phyloP scores from a whole-genome alignment of 768 basidiomycete species.

The Amyloporia xantha region DNA sequence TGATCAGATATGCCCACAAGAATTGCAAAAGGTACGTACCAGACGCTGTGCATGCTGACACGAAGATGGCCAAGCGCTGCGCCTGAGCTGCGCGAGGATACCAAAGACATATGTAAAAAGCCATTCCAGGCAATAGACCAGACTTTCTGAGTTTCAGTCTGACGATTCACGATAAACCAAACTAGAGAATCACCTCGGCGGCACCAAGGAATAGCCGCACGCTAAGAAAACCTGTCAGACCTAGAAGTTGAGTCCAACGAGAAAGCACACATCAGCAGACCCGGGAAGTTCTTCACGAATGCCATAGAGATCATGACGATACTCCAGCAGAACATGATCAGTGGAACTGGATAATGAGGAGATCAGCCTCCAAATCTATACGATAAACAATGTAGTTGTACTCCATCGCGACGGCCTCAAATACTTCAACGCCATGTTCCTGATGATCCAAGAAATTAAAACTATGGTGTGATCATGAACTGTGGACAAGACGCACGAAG shows the following conservation, averaged over 20 bases:
- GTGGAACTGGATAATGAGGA: slow-evolving; percentile 8
- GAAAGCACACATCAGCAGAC: slow-evolving; percentile 3
- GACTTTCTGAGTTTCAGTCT: not conserved
- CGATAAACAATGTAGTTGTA: too few species aligned
- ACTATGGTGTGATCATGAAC: not conserved
- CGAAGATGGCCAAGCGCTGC: slow-evolving; percentile 3
- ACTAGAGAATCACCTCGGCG: not conserved
- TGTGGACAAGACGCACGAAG: slow-evolving; percentile 1
- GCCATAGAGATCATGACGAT: slow-evolving; percentile 4
- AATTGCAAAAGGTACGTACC: too few species aligned
- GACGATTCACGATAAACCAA: not conserved
- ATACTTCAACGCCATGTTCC: slow-evolving; percentile 9
- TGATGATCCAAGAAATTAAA: not conserved
- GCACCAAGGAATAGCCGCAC: slow-evolving; percentile 8
- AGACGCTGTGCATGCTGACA: slow-evolving; percentile 4
- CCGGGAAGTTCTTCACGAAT: slow-evolving; percentile 7
- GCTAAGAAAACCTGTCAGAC: not conserved
- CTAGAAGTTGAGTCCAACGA: too few species aligned
- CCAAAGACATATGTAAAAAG: slow-evolving; percentile 12
- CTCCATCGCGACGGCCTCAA: slow-evolving; percentile 4
- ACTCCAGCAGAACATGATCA: slow-evolving; percentile 9
- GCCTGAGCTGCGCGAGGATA: slow-evolving; percentile 8
- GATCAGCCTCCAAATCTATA: too few species aligned
- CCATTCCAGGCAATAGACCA: slow-evolving; percentile 10
- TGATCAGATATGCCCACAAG: too few species aligned